These are phyloP conservation scores for Penicillium parvum DNA, from an alignment of 495 filamentous ascomycete genomes.

Conservation along the genomic window DNA sequence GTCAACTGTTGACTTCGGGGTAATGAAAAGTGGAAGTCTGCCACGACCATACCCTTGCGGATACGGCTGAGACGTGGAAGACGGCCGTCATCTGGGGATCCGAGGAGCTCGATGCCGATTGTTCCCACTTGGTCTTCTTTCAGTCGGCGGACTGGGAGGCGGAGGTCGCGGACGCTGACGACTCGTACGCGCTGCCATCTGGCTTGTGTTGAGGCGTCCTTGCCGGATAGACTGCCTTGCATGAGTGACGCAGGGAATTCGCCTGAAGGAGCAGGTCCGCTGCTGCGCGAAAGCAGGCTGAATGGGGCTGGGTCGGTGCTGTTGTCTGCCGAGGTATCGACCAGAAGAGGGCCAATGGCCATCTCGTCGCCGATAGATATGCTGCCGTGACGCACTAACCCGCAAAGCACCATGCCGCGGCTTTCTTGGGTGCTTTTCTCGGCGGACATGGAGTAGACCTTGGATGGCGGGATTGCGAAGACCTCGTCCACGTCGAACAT, in stretches of 20 bases:
- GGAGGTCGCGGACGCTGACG: slow-evolving; percentile 80
- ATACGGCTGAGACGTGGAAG: slow-evolving; percentile 44
- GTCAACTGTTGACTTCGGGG: slow-evolving; percentile 32
- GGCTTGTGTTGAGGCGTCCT: slow-evolving; percentile 25
- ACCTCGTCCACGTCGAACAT: slow-evolving; percentile 89
- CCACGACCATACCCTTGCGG: slow-evolving; percentile 81
- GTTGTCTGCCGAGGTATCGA: slow-evolving; percentile 28
- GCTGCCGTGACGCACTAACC: slow-evolving; percentile 72
- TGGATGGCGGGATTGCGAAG: slow-evolving; percentile 57
- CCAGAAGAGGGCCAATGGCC: slow-evolving; percentile 70
- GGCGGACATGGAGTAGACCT: slow-evolving; percentile 36
- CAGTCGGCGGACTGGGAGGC: slow-evolving; percentile 75
- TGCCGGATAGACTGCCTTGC: slow-evolving; percentile 24
- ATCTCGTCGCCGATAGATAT: slow-evolving; percentile 76
- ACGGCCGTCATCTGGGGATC: slow-evolving; percentile 19
- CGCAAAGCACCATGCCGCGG: slow-evolving; percentile 68
- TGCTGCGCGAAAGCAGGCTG: slow-evolving; percentile 29
- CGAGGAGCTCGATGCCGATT: slow-evolving; percentile 67
- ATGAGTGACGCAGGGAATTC: slow-evolving; percentile 34
- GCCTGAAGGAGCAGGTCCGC: slow-evolving; percentile 28
- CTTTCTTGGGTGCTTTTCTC: slow-evolving; percentile 37
- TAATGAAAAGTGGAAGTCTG: slow-evolving; percentile 48
- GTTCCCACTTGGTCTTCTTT: slow-evolving; percentile 84
- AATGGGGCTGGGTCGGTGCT: slow-evolving; percentile 14
- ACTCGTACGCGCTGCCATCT: slow-evolving; percentile 76